Evolutionary conservation across 805 yeast species (phyloP).

Genomic region (Saccharomycopsis sp.): DNA sequence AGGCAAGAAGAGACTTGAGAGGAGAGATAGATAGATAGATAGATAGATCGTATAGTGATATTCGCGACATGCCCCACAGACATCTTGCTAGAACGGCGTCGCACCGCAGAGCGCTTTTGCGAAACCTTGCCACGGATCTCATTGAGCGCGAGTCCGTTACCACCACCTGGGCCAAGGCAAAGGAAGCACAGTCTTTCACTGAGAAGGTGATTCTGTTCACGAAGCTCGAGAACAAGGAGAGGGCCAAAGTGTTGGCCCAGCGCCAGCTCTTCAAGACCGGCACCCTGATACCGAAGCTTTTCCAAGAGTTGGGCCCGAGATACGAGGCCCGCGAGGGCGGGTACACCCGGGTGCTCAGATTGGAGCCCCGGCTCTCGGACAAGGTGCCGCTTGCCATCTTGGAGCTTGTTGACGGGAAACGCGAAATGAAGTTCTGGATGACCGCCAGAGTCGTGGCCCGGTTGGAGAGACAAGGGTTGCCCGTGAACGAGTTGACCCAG

Average conservation of each 20-base stretch:
- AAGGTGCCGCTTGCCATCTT: conserved; percentile 82
- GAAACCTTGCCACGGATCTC: conserved; percentile 58
- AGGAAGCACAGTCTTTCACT: conserved; percentile 52
- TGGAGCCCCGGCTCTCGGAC: conserved; percentile 85
- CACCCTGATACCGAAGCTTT: conserved; percentile 51
- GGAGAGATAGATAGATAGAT: background rate
- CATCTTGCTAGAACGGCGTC: conserved; percentile 33
- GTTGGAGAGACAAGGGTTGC: conserved; percentile 51
- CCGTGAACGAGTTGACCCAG: conserved; percentile 43
- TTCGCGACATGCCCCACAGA: conserved; percentile 17
- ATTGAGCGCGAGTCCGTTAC: conserved; percentile 62
- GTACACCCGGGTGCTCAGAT: conserved; percentile 71
- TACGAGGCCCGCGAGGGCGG: conserved; percentile 64
- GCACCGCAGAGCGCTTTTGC: conserved; percentile 47
- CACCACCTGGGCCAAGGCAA: conserved; percentile 71
- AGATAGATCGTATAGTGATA: no score
- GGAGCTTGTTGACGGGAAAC: conserved; percentile 69
- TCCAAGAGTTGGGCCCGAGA: conserved; percentile 54
- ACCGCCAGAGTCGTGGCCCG: conserved; percentile 83
- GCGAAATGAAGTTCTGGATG: conserved; percentile 68
- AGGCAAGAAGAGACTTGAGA: no score
- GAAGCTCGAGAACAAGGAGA: conserved; percentile 21
- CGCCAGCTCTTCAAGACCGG: conserved; percentile 40
- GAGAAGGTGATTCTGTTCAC: conserved; percentile 51
- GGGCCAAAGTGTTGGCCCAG: conserved; percentile 30